These are phyloP conservation scores for Daldinia concentrica DNA, from an alignment of 495 filamentous ascomycete genomes.

Conservation along the genomic window DNA sequence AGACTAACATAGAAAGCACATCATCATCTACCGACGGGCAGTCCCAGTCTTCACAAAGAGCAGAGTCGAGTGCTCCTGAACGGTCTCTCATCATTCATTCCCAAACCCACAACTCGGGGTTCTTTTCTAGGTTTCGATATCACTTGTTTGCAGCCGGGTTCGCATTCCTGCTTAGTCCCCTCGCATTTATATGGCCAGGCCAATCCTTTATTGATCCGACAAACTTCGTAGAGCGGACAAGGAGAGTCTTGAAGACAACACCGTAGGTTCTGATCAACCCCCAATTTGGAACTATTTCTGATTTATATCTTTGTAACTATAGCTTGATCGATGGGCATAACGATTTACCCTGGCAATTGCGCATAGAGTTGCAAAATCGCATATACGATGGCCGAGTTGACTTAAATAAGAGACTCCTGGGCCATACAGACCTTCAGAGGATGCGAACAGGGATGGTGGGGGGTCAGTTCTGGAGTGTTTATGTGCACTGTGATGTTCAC, in stretches of 20 bases:
- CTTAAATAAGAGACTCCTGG: conserved; percentile 42
- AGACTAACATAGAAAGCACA: conserved; percentile 3
- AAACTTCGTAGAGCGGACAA: conserved; percentile 30
- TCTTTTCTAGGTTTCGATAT: conserved; percentile 31
- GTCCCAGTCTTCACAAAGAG: neutral
- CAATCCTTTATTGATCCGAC: conserved; percentile 28
- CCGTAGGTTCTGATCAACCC: conserved; percentile 11
- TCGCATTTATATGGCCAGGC: conserved; percentile 30
- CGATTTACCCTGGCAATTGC: conserved; percentile 47
- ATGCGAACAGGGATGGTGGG: conserved; percentile 41
- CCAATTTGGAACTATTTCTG: neutral
- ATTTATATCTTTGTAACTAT: neutral
- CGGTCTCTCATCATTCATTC: conserved; percentile 23
- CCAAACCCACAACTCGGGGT: conserved; percentile 20
- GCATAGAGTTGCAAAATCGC: conserved; percentile 45
- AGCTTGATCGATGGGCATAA: conserved; percentile 50
- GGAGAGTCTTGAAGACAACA: conserved; percentile 31
- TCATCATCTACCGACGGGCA: conserved; percentile 8
- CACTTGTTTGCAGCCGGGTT: conserved; percentile 31
- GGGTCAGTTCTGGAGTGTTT: conserved; percentile 53
- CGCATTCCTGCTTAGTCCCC: conserved; percentile 27
- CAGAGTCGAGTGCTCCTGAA: neutral
- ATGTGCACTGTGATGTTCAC: conserved; percentile 32
- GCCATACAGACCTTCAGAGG: conserved; percentile 41
- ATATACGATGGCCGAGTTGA: conserved; percentile 43